phyloP scores from a whole-genome alignment of 129 eudicot species.

The Heracleum sosnowskyi region DNA sequence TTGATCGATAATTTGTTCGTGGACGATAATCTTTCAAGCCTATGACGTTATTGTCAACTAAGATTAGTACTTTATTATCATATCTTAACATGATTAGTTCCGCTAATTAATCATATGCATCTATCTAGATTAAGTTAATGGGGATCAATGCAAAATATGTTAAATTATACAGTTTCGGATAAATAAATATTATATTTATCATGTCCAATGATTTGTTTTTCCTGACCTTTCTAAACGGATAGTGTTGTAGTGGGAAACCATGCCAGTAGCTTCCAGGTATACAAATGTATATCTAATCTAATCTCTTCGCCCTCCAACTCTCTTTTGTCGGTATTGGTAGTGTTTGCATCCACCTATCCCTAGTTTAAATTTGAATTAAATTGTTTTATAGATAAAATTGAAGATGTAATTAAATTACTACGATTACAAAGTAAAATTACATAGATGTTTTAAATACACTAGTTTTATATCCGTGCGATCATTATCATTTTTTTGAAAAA shows the following conservation, averaged over 20 bases:
- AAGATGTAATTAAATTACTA: not conserved
- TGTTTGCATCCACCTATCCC: not conserved
- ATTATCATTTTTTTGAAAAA: too few relatives aligned
- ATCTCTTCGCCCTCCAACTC: not conserved
- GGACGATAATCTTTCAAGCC: not conserved
- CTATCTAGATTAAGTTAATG: too few relatives aligned
- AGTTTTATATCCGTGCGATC: too few relatives aligned
- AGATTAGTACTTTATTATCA: not conserved
- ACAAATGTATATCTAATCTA: not conserved
- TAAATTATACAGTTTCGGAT: too few relatives aligned
- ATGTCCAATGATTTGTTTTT: not conserved
- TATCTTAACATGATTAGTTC: not conserved
- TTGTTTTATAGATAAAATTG: not conserved
- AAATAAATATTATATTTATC: not conserved
- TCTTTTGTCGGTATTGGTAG: not conserved
- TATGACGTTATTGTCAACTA: constrained; percentile 1
- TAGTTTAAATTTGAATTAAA: not conserved
- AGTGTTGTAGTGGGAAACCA: not conserved
- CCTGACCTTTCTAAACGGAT: not conserved
- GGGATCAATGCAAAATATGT: not conserved
- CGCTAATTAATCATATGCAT: not conserved
- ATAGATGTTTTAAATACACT: too few relatives aligned
- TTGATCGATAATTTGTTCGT: not conserved
- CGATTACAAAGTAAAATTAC: too few relatives aligned
- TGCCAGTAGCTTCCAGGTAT: too few relatives aligned